Conservation (phyloP, 1,139 yeast species). For the Sugiyamaella paludigena region DNA sequence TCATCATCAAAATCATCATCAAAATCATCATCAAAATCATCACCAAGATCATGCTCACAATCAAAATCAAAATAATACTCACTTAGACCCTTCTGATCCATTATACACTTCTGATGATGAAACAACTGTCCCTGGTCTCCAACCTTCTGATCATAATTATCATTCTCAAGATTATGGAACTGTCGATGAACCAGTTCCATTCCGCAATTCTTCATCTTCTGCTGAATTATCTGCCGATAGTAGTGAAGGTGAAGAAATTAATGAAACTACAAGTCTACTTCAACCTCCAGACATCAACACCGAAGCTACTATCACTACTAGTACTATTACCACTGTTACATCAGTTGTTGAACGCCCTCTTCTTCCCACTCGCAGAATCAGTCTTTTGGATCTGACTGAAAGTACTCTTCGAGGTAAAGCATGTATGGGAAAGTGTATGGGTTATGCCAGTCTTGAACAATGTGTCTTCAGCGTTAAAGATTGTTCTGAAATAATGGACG, state of each 20-base stretch:
- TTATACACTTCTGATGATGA: neutral
- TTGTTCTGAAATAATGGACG: slow-evolving; percentile 2
- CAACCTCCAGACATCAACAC: slow-evolving; percentile 20
- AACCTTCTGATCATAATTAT: neutral
- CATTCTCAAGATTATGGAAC: slow-evolving; percentile 1
- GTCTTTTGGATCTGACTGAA: slow-evolving; percentile 31
- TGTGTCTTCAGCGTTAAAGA: slow-evolving; percentile 16
- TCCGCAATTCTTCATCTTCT: neutral
- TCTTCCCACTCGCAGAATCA: slow-evolving; percentile 8
- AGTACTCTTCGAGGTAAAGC: slow-evolving; percentile 32
- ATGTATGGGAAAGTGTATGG: slow-evolving; percentile 52
- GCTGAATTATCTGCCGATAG: neutral
- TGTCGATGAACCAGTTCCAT: neutral
- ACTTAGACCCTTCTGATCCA: neutral
- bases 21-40: slow-evolving; percentile 19
- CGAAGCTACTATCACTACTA: neutral
- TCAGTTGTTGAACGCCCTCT: neutral
- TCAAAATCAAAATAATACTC: neutral
- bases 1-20: slow-evolving; percentile 13
- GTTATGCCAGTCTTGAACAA: slow-evolving; percentile 37
- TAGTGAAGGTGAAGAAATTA: slow-evolving; percentile 2
- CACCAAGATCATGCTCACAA: slow-evolving; percentile 13
- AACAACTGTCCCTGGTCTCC: neutral
- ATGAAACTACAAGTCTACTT: slow-evolving; percentile 15
- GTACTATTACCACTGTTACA: neutral